These are phyloP conservation scores for Eutrema heterophyllum DNA, from an alignment of 345 rosid species.

Conservation along the genomic window DNA sequence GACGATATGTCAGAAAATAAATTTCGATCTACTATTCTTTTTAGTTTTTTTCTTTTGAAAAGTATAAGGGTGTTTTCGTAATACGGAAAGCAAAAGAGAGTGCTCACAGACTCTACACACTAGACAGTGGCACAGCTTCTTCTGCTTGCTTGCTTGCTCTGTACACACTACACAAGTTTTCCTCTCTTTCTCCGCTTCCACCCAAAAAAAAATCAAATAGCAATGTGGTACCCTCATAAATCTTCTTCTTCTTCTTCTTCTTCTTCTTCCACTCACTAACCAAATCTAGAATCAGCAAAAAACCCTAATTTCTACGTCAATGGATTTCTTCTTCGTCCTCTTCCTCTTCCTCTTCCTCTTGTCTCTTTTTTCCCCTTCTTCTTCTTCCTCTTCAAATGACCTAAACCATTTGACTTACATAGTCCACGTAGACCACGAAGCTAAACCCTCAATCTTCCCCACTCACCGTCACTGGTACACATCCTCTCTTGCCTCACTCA, in stretches of 20 bases:
- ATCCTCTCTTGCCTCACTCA: slow-evolving; percentile 42
- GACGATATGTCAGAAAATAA: too few species aligned
- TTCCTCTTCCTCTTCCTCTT: slow-evolving; percentile 24
- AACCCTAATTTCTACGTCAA: slow-evolving; percentile 1
- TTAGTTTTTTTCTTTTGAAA: background rate
- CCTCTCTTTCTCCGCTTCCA: slow-evolving; percentile 18
- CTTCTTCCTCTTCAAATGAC: slow-evolving; percentile 27
- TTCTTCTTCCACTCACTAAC: slow-evolving; percentile 20
- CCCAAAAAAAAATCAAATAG: background rate
- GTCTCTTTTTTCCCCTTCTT: slow-evolving; percentile 14
- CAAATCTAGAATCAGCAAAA: background rate
- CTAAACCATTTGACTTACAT: slow-evolving; percentile 44
- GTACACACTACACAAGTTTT: slow-evolving; percentile 19
- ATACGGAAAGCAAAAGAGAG: slow-evolving; percentile 5
- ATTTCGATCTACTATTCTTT: too few species aligned
- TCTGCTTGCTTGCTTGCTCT: slow-evolving; percentile 4
- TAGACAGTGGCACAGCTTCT: slow-evolving; percentile 12
- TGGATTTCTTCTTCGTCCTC: slow-evolving; percentile 25
- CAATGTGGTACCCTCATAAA: slow-evolving; percentile 24
- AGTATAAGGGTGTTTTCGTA: background rate
- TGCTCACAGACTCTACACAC: slow-evolving; percentile 24
- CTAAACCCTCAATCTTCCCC: slow-evolving; percentile 82
- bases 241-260: slow-evolving; percentile 4
- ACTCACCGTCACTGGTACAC: slow-evolving; percentile 88
- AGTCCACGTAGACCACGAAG: slow-evolving; percentile 46